These are phyloP conservation scores for Mycena latifolia DNA, from an alignment of 768 basidiomycete species.

Conservation along the genomic window DNA sequence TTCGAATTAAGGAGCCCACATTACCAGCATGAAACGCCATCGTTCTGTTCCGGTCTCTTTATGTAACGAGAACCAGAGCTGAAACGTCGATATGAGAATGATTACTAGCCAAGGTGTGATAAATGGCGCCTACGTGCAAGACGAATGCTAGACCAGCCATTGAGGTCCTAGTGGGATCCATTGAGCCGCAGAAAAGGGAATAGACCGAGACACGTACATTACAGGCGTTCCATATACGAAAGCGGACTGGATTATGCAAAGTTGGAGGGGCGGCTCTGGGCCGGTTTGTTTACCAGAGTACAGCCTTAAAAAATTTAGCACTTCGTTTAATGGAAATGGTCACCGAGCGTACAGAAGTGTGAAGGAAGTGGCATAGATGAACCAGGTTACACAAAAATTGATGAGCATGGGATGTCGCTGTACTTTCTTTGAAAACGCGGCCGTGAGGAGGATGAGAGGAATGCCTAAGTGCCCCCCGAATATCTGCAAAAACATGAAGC, in stretches of 20 bases:
- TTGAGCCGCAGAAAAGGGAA: no score
- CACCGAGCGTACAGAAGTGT: constrained; percentile 13
- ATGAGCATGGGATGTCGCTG: constrained; percentile 17
- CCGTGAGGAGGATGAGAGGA: constrained; percentile 6
- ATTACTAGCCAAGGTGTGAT: neutral
- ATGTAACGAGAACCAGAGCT: constrained; percentile 15
- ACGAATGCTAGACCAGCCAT: constrained; percentile 17
- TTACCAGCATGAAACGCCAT: constrained; percentile 15
- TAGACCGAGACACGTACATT: neutral
- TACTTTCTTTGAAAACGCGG: constrained; percentile 4
- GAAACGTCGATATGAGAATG: neutral
- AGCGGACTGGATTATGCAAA: constrained; percentile 17
- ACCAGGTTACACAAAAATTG: constrained; percentile 15
- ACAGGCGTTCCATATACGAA: constrained; percentile 21
- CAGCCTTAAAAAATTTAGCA: neutral
- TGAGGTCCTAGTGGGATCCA: constrained; percentile 4
- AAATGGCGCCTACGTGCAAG: neutral
- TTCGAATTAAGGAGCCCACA: neutral
- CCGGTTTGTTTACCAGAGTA: constrained; percentile 21
- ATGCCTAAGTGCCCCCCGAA: constrained; percentile 27
- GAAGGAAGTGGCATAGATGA: constrained; percentile 15
- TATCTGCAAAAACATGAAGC: constrained; percentile 24
- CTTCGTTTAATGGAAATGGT: neutral
- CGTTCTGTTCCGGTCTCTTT: neutral
- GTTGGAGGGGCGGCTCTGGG: constrained; percentile 12